A percentile compares a stretch with the other conserved stretches of the same genome.
Conservation (phyloP, 495 filamentous ascomycete species). For the Xylaria bambusicola region DNA sequence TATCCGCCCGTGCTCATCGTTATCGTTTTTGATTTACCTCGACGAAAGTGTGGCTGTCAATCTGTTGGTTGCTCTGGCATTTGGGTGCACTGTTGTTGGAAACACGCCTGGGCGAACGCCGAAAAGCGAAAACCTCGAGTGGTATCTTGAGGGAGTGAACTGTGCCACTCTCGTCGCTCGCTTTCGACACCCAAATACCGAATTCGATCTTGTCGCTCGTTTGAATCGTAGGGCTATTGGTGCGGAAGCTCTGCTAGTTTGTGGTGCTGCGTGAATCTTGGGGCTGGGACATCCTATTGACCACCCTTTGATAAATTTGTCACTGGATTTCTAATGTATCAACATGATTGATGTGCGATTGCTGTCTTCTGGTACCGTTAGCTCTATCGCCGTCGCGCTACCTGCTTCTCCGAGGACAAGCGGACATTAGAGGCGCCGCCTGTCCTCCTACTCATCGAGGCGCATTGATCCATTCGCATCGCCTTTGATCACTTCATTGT, state of each 20-base stretch:
- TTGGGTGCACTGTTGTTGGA: neutral
- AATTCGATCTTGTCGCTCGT: slow-evolving; percentile 23
- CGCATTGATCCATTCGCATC: slow-evolving; percentile 19
- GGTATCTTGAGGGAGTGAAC: neutral
- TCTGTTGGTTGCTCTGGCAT: neutral
- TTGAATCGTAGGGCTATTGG: slow-evolving; percentile 14
- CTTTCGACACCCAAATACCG: slow-evolving; percentile 25
- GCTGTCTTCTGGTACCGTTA: slow-evolving; percentile 34
- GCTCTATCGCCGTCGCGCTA: slow-evolving; percentile 32
- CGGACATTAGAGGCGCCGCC: slow-evolving; percentile 29
- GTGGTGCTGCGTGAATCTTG: slow-evolving; percentile 11
- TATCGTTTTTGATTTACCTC: neutral
- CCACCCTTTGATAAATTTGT: slow-evolving; percentile 6
- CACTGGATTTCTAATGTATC: slow-evolving; percentile 35
- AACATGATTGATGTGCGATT: slow-evolving; percentile 51
- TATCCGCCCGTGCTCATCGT: neutral
- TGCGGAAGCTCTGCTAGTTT: slow-evolving; percentile 7
- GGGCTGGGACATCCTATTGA: neutral
- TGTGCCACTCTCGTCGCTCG: slow-evolving; percentile 25
- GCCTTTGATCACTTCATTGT: slow-evolving; percentile 19
- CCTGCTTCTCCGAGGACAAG: slow-evolving; percentile 40
- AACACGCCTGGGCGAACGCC: neutral
- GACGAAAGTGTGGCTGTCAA: neutral
- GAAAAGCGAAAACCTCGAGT: neutral
- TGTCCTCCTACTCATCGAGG: slow-evolving; percentile 27